Evolutionary conservation across 1,284 basidiomycete genomes (phyloP), one percentile per base, ranked within the genome.

Genomic region (Ceratobasidium papillatum): DNA sequence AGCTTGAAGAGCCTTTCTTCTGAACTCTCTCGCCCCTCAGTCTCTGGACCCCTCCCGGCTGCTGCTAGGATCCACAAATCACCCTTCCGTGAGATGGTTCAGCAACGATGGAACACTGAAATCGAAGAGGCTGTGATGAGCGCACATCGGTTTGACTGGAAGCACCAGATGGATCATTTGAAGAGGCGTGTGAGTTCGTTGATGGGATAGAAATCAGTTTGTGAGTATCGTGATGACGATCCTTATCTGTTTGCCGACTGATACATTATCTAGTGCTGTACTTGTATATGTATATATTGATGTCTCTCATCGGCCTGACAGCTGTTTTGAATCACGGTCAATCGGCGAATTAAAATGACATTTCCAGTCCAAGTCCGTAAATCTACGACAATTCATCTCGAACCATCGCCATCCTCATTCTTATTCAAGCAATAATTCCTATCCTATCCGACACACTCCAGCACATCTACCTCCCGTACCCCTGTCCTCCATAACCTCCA

Each of bases 141-240:
- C 3, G 65, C 65, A n/a, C 65, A 68, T n/a, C 49, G 52, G 3
- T 68, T 68, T 56, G 65, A 68, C n/a, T 68, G 65, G 65, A 68
- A 43, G 14, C 65, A 56, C 34, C 65, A 68, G 30, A 56, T 49
- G 65, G 65, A 68, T 68, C 65, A 68, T 43, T 25, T 68, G 9
- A 68, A 36, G 65, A 68, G 52, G 38, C 52, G 65, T 22, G 65
- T 68, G 3, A 25, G 51, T 9, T 68, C 65, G 36, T n/a, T 68
- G 19, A 49, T 68, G 51, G 34, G 36, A 38, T 68, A 59, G 34
- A 34, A 34, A 22, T 19, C 9, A 9, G 5, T 32, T 19, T 14
- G 56, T 59, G 56, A 59, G 56, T 59, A 19, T 59, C 7, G 32
- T 38, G 51, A 54, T 27, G 51, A 17, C 47, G 22, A 4, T 30